phyloP scores from a whole-genome alignment of 2,329 filamentous ascomycete genomes.

The Colletotrichum limetticola region DNA sequence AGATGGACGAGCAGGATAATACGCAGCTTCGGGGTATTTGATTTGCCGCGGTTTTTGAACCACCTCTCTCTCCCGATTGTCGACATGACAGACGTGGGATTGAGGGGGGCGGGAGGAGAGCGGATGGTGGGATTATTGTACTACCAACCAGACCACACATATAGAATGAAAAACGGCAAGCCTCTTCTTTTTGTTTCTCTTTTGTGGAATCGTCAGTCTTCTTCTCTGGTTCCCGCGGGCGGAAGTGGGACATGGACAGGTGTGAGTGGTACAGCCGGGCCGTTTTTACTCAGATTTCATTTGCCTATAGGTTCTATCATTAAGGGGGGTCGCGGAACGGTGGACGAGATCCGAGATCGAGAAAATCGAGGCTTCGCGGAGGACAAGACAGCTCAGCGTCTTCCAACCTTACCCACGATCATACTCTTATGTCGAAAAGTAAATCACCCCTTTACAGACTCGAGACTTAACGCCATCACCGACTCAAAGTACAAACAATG shows the following conservation, averaged over 20 bases:
- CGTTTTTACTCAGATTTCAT: background rate
- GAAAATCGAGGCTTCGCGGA: background rate
- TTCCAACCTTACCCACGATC: too few relatives aligned
- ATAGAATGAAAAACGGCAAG: conserved; percentile 31
- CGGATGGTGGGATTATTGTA: conserved; percentile 17
- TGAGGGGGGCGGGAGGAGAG: background rate
- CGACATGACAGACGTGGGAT: background rate
- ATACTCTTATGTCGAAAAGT: background rate
- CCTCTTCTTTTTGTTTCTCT: conserved; percentile 11
- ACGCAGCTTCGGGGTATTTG: conserved; percentile 52
- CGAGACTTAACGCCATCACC: too few relatives aligned
- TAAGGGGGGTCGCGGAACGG: conserved; percentile 19
- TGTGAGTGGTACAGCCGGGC: conserved; percentile 2
- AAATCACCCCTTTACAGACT: background rate
- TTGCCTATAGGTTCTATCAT: background rate
- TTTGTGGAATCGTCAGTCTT: background rate
- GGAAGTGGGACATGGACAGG: background rate
- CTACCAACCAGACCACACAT: conserved; percentile 30
- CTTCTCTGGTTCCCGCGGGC: background rate
- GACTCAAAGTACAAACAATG: background rate
- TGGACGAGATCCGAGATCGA: background rate
- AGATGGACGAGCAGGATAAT: conserved; percentile 57
- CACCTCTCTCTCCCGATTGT: too few relatives aligned
- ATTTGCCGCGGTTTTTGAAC: background rate
- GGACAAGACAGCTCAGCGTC: background rate